phyloP scores from a whole-genome alignment of 306 rosid species.

The Castanea sativa region DNA sequence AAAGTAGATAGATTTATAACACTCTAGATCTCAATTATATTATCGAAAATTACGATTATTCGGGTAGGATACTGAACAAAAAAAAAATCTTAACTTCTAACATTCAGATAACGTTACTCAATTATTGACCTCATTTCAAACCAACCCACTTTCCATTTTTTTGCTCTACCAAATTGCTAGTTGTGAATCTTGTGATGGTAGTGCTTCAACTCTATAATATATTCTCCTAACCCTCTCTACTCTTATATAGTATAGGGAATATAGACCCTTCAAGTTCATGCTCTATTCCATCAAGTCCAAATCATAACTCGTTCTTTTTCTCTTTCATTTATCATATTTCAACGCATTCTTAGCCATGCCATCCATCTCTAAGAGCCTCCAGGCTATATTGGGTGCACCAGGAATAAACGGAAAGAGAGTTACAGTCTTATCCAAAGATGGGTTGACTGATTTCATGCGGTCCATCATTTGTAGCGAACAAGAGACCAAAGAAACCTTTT shows the following conservation, averaged over 20 bases:
- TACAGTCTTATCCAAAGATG: conserved; percentile 1
- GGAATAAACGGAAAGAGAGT: not conserved
- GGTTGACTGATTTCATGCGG: conserved; percentile 20
- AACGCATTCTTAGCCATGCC: not conserved
- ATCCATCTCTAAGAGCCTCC: not conserved
- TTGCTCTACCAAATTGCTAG: not conserved
- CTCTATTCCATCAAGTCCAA: not conserved
- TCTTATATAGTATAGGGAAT: no score
- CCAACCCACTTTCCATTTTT: no score
- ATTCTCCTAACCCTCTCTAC: not conserved
- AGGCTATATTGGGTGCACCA: not conserved
- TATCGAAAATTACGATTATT: no score
- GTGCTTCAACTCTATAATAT: not conserved
- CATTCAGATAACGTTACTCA: no score
- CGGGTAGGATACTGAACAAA: no score
- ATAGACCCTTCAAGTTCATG: no score
- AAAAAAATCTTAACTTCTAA: no score
- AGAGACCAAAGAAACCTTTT: conserved; percentile 30
- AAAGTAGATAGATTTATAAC: no score
- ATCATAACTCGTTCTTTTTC: not conserved
- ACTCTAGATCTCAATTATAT: no score
- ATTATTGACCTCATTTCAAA: no score
- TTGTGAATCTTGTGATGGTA: not conserved
- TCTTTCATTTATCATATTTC: not conserved
- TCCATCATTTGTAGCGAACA: conserved; percentile 2